Evolutionary conservation across 169 alveolate genomes (phyloP).

Genomic region (Theileria equi): DNA sequence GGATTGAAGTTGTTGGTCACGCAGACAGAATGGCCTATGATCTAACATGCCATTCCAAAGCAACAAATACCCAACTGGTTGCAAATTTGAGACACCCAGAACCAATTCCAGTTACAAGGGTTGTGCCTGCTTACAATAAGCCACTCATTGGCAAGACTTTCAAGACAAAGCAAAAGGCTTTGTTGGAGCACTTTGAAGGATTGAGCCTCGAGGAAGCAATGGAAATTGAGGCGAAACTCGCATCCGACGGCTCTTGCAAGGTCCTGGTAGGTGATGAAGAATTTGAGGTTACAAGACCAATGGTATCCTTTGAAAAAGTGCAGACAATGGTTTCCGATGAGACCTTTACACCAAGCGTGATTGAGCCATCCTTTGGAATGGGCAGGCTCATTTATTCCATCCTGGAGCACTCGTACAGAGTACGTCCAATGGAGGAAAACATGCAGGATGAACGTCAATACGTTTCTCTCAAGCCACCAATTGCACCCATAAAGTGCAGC

Average conservation of each 20-base stretch:
- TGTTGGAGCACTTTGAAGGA: slow-evolving; percentile 56
- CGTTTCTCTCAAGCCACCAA: slow-evolving; percentile 88
- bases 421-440: slow-evolving; percentile 81
- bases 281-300: slow-evolving; percentile 57
- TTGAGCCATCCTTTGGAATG: slow-evolving; percentile 98
- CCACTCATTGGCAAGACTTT: slow-evolving; percentile 84
- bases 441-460: slow-evolving; percentile 84
- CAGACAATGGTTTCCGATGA: slow-evolving; percentile 89
- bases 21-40: slow-evolving; percentile 97
- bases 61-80: slow-evolving; percentile 82
- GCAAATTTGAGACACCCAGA: slow-evolving; percentile 88
- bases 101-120: slow-evolving; percentile 82
- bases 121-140: slow-evolving; percentile 81
- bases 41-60: slow-evolving; percentile 86
- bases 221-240: slow-evolving; percentile 63
- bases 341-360: slow-evolving; percentile 91
- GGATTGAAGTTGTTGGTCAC: slow-evolving; percentile 97
- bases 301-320: slow-evolving; percentile 82
- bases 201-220: slow-evolving; percentile 54
- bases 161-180: slow-evolving; percentile 76
- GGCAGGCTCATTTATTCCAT: slow-evolving; percentile 92
- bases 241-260: slow-evolving; percentile 40
- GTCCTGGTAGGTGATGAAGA: slow-evolving; percentile 18
- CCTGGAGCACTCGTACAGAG: slow-evolving; percentile 92
- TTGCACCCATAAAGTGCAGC: slow-evolving; percentile 95